Evolutionary conservation across 345 rosid genomes (phyloP).

Genomic region (Salix arbutifolia): DNA sequence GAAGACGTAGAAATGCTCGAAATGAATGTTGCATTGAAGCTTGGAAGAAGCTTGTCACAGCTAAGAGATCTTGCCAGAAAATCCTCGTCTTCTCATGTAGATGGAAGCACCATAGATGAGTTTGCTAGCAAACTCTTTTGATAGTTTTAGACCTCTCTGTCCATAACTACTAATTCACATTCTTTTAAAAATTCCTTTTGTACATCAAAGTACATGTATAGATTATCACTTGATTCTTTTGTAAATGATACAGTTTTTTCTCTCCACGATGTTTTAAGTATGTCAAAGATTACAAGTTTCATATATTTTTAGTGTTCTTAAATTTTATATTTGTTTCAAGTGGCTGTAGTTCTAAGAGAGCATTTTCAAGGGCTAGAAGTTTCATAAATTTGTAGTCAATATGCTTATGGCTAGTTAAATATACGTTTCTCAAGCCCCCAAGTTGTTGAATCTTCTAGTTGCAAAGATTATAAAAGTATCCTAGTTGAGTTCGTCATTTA

Average conservation of each 20-base stretch:
- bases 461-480: not conserved
- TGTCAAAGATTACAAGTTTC: too few relatives aligned
- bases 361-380: not conserved
- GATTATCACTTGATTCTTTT: not conserved
- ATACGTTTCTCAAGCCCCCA: not conserved
- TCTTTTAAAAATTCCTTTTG: not conserved
- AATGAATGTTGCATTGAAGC: conserved; percentile 35
- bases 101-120: conserved; percentile 26
- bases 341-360: not conserved
- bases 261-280: not conserved
- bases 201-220: not conserved
- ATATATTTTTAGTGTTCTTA: not conserved
- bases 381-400: not conserved
- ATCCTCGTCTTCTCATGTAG: conserved; percentile 9
- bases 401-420: not conserved
- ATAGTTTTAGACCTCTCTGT: not conserved
- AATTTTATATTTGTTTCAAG: not conserved
- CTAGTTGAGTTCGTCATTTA: not conserved
- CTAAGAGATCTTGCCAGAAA: conserved; percentile 36
- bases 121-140: conserved; percentile 46
- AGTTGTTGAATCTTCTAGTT: not conserved
- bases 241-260: not conserved
- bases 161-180: not conserved
- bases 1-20: conserved; percentile 40
- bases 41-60: conserved; percentile 53